phyloP scores from a whole-genome alignment of 2,329 filamentous ascomycete species.

The Hirsutella minnesotensis region DNA sequence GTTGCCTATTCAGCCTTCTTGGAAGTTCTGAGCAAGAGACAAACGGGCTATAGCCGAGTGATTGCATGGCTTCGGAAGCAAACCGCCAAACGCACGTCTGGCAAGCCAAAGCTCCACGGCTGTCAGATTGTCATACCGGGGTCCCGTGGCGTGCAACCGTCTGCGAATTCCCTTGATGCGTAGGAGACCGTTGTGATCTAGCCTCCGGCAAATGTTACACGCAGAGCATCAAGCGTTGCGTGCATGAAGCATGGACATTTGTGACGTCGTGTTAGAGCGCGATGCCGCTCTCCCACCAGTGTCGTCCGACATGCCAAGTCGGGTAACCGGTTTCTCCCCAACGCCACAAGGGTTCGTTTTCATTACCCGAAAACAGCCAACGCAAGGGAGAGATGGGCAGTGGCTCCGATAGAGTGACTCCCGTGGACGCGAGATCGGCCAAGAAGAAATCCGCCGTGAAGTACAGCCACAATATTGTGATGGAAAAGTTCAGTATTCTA shows the following conservation, averaged over 20 bases:
- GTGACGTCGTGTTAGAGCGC: conserved; percentile 13
- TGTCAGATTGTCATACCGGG: no score
- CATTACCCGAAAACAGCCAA: conserved; percentile 48
- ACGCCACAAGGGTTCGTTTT: conserved; percentile 54
- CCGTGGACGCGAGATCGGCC: conserved; percentile 63
- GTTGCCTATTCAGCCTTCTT: conserved; percentile 60
- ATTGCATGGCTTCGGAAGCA: conserved; percentile 55
- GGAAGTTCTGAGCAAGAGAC: conserved; percentile 55
- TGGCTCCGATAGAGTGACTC: conserved; percentile 72
- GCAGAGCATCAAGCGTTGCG: no score
- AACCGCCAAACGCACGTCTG: no score
- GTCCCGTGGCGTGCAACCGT: no score
- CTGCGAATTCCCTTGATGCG: no score
- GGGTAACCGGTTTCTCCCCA: conserved; percentile 45
- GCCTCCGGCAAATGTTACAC: no score
- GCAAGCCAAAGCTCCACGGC: conserved; percentile 15
- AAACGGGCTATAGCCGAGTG: conserved; percentile 54
- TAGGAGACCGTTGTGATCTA: no score
- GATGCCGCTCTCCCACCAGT: conserved; percentile 46
- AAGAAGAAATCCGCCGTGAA: conserved; percentile 52
- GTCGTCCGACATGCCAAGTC: conserved; percentile 42
- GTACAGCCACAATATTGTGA: conserved; percentile 56
- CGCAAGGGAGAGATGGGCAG: conserved; percentile 65
- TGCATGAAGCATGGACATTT: background rate
- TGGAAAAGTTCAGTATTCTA: conserved; percentile 46